Evolutionary conservation across 1,284 basidiomycete genomes (phyloP).

Genomic region (Mycena citricolor): DNA sequence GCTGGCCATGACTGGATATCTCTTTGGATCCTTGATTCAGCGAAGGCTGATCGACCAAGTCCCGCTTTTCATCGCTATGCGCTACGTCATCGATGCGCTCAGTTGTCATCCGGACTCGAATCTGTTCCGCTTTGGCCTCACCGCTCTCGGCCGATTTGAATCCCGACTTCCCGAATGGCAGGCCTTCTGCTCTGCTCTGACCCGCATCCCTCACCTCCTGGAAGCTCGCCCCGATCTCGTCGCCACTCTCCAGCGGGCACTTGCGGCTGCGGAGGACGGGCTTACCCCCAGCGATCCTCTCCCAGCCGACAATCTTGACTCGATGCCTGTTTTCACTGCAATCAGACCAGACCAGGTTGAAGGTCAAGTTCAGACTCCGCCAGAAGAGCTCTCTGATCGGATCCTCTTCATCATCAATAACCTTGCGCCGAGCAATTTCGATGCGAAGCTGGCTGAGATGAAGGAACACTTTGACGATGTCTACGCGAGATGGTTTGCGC

Average conservation of each 20-base stretch:
- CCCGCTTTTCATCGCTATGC: constrained; percentile 94
- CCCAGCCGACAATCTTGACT: constrained; percentile 40
- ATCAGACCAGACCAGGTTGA: constrained; percentile 69
- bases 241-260: constrained; percentile 68
- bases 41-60: constrained; percentile 93
- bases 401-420: constrained; percentile 99
- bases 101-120: constrained; percentile 89
- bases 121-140: constrained; percentile 94
- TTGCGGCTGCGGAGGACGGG: constrained; percentile 52
- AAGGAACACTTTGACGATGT: constrained; percentile 75
- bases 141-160: constrained; percentile 89
- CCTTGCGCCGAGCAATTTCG: constrained; percentile 92
- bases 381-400: constrained; percentile 89
- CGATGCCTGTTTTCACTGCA: constrained; percentile 64
- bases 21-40: constrained; percentile 97
- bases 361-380: constrained; percentile 66
- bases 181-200: constrained; percentile 86
- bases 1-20: constrained; percentile 92
- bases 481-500: constrained; percentile 94
- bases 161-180: constrained; percentile 91
- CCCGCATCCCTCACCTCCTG: constrained; percentile 84
- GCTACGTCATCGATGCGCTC: constrained; percentile 95
- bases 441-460: constrained; percentile 85
- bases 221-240: constrained; percentile 89
- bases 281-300: constrained; percentile 30